Conservation (phyloP, 768 basidiomycete genomes). For the Termitomyces sp. region DNA sequence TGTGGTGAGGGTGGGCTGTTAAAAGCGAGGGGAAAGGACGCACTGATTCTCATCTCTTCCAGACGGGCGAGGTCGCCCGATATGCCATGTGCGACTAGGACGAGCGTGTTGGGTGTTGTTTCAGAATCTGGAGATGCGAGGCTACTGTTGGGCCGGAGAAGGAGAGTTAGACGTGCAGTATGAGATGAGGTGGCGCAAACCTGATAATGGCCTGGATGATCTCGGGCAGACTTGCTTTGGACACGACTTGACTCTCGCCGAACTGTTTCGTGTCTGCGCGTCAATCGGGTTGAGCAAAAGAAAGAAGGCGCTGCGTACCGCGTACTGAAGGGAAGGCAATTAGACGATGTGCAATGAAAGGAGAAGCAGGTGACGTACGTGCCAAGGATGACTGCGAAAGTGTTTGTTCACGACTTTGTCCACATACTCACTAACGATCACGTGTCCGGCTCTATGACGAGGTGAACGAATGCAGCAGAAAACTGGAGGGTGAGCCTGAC, state of each 20-base stretch:
- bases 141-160: constrained; percentile 40
- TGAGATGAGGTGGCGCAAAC: constrained; percentile 25
- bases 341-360: constrained; percentile 12
- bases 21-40: constrained; percentile 16
- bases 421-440: constrained; percentile 63
- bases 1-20: too few species aligned
- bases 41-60: constrained; percentile 80
- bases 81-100: constrained; percentile 62
- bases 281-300: not conserved
- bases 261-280: constrained; percentile 42
- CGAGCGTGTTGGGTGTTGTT: constrained; percentile 52
- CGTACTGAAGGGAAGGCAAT: constrained; percentile 44
- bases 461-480: not conserved
- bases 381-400: constrained; percentile 64
- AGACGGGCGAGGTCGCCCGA: constrained; percentile 53
- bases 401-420: constrained; percentile 62
- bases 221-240: constrained; percentile 64
- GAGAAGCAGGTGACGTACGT: constrained; percentile 41
- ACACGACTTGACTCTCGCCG: constrained; percentile 66
- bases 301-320: constrained; percentile 37
- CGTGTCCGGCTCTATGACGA: constrained; percentile 57
- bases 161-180: not conserved
- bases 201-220: constrained; percentile 72
- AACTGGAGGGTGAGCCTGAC: constrained; percentile 30
- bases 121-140: constrained; percentile 76